Percentiles rank a stretch among this genome's conserved stretches.
Conservation (phyloP, 2,329 filamentous ascomycete genomes). For the Colletotrichum salicis region DNA sequence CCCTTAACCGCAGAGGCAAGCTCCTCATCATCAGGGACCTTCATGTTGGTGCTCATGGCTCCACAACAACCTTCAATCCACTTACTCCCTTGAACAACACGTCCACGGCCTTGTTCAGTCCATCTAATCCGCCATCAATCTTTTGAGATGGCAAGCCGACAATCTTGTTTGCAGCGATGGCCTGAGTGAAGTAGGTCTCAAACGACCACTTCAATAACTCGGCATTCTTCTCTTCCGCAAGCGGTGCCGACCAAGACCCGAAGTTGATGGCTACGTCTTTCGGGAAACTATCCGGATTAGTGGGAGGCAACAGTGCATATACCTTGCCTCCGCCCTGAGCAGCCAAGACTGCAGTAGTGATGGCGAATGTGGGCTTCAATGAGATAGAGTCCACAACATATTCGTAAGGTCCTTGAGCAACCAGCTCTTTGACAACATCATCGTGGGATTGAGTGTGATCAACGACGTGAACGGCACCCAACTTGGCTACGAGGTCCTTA, state of each 20-base stretch:
- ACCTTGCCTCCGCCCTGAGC: constrained; percentile 27
- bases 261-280: not conserved
- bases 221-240: constrained; percentile 6
- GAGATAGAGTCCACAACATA: constrained; percentile 43
- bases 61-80: constrained; percentile 16
- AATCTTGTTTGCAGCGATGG: not conserved
- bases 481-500: constrained; percentile 51
- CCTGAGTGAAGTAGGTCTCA: constrained; percentile 16
- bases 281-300: not conserved
- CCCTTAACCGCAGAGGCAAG: too few species aligned
- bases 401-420: constrained; percentile 42
- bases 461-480: constrained; percentile 57
- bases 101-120: constrained; percentile 15
- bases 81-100: constrained; percentile 20
- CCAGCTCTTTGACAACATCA: constrained; percentile 37
- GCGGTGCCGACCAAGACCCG: not conserved
- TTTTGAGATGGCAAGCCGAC: not conserved
- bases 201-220: constrained; percentile 13
- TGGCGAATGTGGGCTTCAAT: constrained; percentile 37
- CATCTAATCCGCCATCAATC: constrained; percentile 5
- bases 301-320: constrained; percentile 9
- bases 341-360: constrained; percentile 34
- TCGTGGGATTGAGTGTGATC: constrained; percentile 51
- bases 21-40: too few species aligned
- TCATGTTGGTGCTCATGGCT: not conserved